Base-by-base conservation (phyloP, 1,284 basidiomycete species). In the Leccinum subfulvum region DNA sequence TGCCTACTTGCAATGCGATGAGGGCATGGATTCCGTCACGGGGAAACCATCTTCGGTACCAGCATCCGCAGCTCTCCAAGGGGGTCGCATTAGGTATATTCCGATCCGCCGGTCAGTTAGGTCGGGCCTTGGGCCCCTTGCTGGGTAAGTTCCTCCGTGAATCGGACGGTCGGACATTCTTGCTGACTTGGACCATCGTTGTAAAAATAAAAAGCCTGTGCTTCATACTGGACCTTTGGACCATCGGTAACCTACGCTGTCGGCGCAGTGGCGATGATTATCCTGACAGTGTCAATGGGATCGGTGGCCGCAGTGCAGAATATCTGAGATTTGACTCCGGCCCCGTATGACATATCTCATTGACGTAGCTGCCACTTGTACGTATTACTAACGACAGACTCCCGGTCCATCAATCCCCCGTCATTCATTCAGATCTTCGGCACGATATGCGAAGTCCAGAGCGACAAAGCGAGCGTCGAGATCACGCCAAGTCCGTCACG, bases 1-100 rank as follows among this genome's bases (percentile, higher is more conserved):
- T 64, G 94, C 94, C 10, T 94, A 92, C 9, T 75, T 94, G 66
- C 92, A 94, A 76, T 94, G 92, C 68, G 92, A 95, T 71, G 92
- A 91, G 26, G 79, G 76, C 3, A 75, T 83, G 35, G 85, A 90
- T 68, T 74, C 77, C 23, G 79, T 82, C 51, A 85, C 84, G 3
- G 86, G 84, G 2, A 85, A 90, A 72, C 75, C 81, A 2, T 65
- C 75, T 4, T 77, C 79, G 63, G 81, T 83, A 65, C 35, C n/a
- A n/a, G n/a, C 82, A 90, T 68, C 84, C 89, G 1, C 78, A 87
- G 63, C 82, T 94, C 37, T 86, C 88, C 2, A 94, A 92, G 73
- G 94, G 94, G n/a, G 84, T 84, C 67, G 92, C 92, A 1, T 77
- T 97, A 54, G 95, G 95, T 33, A 73, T 84, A 63, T 96, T 96